Conservation (phyloP, 2,329 filamentous ascomycete species). For the Triangularia setosa region DNA sequence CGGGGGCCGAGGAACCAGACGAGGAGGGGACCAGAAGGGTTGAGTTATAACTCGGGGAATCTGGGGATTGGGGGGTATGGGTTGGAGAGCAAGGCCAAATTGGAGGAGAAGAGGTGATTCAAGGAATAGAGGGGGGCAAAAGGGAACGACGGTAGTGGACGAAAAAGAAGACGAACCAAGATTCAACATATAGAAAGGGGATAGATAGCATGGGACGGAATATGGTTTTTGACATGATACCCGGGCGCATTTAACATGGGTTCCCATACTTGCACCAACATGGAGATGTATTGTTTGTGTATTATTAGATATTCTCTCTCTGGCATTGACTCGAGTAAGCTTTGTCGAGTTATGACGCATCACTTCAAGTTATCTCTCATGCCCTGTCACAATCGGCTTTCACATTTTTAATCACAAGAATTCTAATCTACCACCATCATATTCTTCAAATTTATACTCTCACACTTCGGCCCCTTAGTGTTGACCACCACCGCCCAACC, state of each 20-base stretch:
- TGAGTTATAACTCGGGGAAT: conserved; percentile 50
- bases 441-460: background rate
- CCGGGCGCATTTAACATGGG: conserved; percentile 31
- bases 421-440: background rate
- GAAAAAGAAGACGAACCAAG: too few relatives aligned
- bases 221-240: conserved; percentile 28
- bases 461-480: background rate
- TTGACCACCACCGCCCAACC: background rate
- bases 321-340: background rate
- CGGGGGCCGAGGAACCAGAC: conserved; percentile 69
- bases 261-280: conserved; percentile 1
- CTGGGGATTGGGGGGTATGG: conserved; percentile 54
- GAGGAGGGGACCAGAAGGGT: conserved; percentile 56
- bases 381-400: background rate
- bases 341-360: background rate
- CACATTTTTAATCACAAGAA: background rate
- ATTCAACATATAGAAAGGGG: background rate
- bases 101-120: conserved; percentile 9
- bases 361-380: too few relatives aligned
- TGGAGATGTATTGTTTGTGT: too few relatives aligned
- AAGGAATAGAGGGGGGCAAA: background rate
- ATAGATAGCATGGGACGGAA: background rate
- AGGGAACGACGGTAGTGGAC: too few relatives aligned
- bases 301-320: too few relatives aligned
- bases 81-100: conserved; percentile 43